Conservation (phyloP, 495 filamentous ascomycete genomes). For the Podospora sp. region DNA sequence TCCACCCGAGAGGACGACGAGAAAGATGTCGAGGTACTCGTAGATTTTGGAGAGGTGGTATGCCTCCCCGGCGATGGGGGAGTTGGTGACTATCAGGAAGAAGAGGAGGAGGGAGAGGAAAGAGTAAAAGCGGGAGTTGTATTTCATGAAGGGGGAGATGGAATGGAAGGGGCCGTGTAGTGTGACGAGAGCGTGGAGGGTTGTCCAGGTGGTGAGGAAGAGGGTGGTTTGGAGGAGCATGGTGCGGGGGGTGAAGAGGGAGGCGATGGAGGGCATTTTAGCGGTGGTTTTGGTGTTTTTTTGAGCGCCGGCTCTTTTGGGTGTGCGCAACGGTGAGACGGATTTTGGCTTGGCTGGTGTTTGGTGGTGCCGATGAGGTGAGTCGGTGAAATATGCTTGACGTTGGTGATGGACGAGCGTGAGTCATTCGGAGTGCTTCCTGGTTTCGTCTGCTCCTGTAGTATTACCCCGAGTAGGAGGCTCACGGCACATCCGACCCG, state of each 20-base stretch:
- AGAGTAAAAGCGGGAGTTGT: slow-evolving; percentile 9
- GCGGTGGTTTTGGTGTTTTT: neutral
- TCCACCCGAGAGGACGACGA: neutral
- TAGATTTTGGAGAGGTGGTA: slow-evolving; percentile 6
- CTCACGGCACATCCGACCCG: no score
- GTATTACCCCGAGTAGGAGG: no score
- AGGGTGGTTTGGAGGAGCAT: slow-evolving; percentile 7
- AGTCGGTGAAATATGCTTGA: no score
- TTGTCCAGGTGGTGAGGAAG: slow-evolving; percentile 6
- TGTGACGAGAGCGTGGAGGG: neutral
- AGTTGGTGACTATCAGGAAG: neutral
- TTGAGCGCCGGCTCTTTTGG: no score
- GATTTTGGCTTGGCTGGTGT: no score
- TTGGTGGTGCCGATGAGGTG: neutral
- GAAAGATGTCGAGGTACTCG: slow-evolving; percentile 8
- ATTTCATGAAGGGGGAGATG: slow-evolving; percentile 2
- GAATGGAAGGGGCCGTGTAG: neutral
- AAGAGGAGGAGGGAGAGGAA: neutral
- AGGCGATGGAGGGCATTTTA: neutral
- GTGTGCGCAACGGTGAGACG: no score
- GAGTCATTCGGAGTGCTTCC: no score
- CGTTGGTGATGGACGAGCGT: no score
- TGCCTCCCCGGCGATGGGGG: neutral
- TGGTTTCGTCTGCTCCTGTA: no score
- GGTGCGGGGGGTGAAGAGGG: neutral